A percentile compares a stretch with the other conserved stretches of the same genome.
Conservation (phyloP, 345 rosid genomes). For the Trapa bicornis region DNA sequence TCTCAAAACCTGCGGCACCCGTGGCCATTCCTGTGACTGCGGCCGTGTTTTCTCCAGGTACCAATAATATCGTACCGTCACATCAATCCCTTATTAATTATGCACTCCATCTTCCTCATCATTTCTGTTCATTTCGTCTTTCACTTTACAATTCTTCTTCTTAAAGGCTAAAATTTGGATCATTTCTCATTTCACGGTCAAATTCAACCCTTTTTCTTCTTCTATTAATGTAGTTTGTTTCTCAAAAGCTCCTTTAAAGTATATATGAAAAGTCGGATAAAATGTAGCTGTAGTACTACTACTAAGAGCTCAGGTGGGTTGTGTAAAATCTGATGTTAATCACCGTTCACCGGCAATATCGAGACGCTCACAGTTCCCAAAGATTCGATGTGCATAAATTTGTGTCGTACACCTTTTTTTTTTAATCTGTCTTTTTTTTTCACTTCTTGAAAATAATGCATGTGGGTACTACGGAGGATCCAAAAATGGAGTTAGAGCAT, state of each 20-base stretch:
- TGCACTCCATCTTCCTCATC: neutral
- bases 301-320: neutral
- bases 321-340: neutral
- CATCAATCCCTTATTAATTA: neutral
- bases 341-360: neutral
- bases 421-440: neutral
- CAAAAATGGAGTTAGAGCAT: neutral
- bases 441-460: neutral
- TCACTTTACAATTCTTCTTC: too few relatives aligned
- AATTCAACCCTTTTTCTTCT: neutral
- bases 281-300: neutral
- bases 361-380: neutral
- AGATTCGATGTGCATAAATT: neutral
- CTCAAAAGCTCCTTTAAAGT: neutral
- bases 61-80: neutral
- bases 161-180: too few relatives aligned
- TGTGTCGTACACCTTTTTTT: neutral
- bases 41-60: slow-evolving; percentile 97
- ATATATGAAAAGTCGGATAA: neutral
- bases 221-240: too few relatives aligned
- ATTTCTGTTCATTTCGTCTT: too few relatives aligned
- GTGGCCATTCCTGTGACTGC: slow-evolving; percentile 99
- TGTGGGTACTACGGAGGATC: neutral
- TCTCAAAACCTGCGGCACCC: slow-evolving; percentile 90
- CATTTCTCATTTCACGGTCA: neutral